A percentile compares a stretch with the other conserved stretches of the same genome.
These are phyloP conservation scores for Colletotrichum sp. DNA, from an alignment of 2,329 filamentous ascomycete genomes.

Conservation along the genomic window DNA sequence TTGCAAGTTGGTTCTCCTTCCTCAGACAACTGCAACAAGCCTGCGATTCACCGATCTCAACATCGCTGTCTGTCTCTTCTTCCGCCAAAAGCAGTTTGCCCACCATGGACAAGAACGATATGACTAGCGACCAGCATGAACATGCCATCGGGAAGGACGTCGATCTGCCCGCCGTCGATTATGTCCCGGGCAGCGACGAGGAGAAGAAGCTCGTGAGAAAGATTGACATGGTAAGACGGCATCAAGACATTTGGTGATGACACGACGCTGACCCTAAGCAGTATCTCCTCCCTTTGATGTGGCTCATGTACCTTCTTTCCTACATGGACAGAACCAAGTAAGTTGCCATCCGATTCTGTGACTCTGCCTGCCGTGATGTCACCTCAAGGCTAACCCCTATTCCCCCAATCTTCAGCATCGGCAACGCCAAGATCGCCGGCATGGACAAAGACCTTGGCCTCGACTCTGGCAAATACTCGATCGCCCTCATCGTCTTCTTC, in stretches of 20 bases:
- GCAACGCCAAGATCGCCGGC: constrained; percentile 62
- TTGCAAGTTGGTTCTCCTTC: background rate
- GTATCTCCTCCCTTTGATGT: constrained; percentile 53
- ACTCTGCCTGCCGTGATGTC: background rate
- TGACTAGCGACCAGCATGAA: constrained; percentile 1
- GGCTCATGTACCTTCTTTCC: constrained; percentile 56
- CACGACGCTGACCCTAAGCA: background rate
- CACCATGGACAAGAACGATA: constrained; percentile 24
- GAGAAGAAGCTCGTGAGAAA: constrained; percentile 39
- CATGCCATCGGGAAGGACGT: constrained; percentile 1
- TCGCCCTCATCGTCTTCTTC: constrained; percentile 67
- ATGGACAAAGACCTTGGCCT: constrained; percentile 54
- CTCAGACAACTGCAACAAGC: background rate
- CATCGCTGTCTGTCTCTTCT: background rate
- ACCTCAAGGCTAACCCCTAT: background rate
- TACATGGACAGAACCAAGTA: constrained; percentile 64
- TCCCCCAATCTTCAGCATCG: constrained; percentile 37
- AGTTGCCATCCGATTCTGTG: background rate
- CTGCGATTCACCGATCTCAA: background rate
- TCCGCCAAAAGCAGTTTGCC: background rate
- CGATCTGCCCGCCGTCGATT: constrained; percentile 22
- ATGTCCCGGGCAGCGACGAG: constrained; percentile 32
- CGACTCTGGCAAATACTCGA: constrained; percentile 65
- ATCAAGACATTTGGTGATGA: background rate
- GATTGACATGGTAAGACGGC: constrained; percentile 37